Evolutionary conservation across 2,329 filamentous ascomycete species (phyloP).

Genomic region (Stagonosporopsis cucurbitacearum): DNA sequence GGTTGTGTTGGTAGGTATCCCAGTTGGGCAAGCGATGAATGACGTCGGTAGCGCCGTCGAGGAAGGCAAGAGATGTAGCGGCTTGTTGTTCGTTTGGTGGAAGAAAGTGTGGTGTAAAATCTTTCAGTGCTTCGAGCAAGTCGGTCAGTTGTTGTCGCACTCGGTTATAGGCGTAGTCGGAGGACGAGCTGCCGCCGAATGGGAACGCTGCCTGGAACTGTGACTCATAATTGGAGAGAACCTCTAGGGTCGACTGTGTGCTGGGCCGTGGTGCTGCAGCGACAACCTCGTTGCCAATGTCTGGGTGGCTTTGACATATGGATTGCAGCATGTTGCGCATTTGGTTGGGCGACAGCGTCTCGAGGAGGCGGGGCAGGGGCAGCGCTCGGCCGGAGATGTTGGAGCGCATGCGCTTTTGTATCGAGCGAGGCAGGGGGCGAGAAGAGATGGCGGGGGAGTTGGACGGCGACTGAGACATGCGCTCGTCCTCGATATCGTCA

Average conservation of each 20-base stretch:
- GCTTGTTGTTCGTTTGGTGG: conserved; percentile 87
- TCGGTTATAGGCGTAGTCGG: conserved; percentile 94
- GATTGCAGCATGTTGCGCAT: conserved; percentile 86
- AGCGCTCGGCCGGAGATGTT: conserved; percentile 73
- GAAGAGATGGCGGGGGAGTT: conserved; percentile 78
- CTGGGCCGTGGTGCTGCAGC: conserved; percentile 86
- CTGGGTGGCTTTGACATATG: conserved; percentile 88
- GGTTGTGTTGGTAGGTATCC: conserved; percentile 85
- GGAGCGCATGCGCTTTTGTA: conserved; percentile 68
- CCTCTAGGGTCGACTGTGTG: conserved; percentile 77
- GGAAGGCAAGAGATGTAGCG: conserved; percentile 81
- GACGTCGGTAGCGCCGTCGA: conserved; percentile 88
- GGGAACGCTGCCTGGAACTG: conserved; percentile 81
- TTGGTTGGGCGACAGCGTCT: conserved; percentile 86
- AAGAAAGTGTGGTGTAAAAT: conserved; percentile 95
- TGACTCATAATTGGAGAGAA: conserved; percentile 82
- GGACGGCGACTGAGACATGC: conserved; percentile 89
- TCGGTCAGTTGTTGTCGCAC: conserved; percentile 81
- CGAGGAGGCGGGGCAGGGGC: conserved; percentile 78
- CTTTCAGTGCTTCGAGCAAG: conserved; percentile 85
- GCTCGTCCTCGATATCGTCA: conserved; percentile 73
- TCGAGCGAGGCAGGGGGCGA: conserved; percentile 65
- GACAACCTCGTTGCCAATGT: conserved; percentile 84
- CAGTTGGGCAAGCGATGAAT: conserved; percentile 90
- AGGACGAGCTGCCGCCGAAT: conserved; percentile 79